A percentile compares a stretch with the other conserved stretches of the same genome.
Conservation (phyloP, 441 rosid genomes). For the Populus trichocarpa region DNA sequence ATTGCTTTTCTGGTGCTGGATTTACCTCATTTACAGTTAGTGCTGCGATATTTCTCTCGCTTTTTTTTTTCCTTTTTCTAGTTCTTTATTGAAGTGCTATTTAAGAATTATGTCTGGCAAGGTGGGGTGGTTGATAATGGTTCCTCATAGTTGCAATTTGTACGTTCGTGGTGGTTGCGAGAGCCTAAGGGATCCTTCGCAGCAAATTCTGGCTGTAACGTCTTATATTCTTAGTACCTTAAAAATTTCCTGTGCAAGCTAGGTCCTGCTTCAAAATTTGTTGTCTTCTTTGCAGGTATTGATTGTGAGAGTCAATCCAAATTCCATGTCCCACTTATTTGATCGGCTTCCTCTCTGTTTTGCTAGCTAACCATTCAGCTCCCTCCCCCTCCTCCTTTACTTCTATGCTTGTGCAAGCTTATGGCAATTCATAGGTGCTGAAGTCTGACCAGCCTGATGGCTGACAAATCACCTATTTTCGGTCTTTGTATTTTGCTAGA, state of each 20-base stretch:
- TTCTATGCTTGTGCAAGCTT: too few relatives aligned
- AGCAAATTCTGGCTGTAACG: background rate
- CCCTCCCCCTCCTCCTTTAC: background rate
- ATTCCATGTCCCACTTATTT: background rate
- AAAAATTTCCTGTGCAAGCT: too few relatives aligned
- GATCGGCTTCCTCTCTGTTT: too few relatives aligned
- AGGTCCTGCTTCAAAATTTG: too few relatives aligned
- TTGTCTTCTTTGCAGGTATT: too few relatives aligned
- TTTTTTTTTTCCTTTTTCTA: too few relatives aligned
- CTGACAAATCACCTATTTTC: background rate
- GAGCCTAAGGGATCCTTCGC: background rate
- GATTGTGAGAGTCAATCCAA: background rate
- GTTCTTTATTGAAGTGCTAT: too few relatives aligned
- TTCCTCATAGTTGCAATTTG: background rate
- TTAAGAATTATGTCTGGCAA: background rate
- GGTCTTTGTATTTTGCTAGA: background rate
- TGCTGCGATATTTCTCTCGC: too few relatives aligned
- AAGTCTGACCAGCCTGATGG: background rate
- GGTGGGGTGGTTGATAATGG: background rate
- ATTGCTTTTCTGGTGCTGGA: background rate
- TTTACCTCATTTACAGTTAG: too few relatives aligned
- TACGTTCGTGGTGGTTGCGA: background rate
- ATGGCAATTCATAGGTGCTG: background rate
- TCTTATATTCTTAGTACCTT: too few relatives aligned
- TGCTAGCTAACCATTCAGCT: too few relatives aligned